phyloP scores from a whole-genome alignment of 169 alveolate species.

The Plasmodium coatneyi region DNA sequence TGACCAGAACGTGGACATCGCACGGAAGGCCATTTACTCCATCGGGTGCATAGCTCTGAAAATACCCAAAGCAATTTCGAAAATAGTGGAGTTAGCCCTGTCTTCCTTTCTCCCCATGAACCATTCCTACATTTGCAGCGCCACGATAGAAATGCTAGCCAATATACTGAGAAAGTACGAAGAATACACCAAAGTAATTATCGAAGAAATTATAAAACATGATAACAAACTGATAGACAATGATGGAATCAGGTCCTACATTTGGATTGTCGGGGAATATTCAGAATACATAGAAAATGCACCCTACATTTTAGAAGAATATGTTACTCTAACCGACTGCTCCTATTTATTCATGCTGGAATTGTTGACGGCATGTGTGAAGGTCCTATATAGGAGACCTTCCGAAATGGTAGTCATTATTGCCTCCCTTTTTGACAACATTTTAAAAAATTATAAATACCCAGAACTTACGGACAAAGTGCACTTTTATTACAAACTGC shows the following conservation, averaged over 20 bases:
- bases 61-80: conserved; percentile 86
- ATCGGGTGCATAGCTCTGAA: conserved; percentile 92
- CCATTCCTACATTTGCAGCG: conserved; percentile 85
- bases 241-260: conserved; percentile 70
- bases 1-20: conserved; percentile 93
- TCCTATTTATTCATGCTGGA: conserved; percentile 82
- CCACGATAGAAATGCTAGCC: conserved; percentile 87
- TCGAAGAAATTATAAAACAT: conserved; percentile 75
- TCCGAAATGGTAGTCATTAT: conserved; percentile 94
- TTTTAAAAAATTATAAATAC: conserved; percentile 76
- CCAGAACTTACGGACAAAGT: conserved; percentile 76
- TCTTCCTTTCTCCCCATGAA: conserved; percentile 79
- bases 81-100: conserved; percentile 85
- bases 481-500: conserved; percentile 51
- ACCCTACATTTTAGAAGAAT: conserved; percentile 86
- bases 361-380: conserved; percentile 89
- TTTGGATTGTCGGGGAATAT: conserved; percentile 83
- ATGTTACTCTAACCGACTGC: conserved; percentile 83
- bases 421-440: conserved; percentile 84
- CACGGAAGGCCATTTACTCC: conserved; percentile 92
- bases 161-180: conserved; percentile 88
- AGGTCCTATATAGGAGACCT: conserved; percentile 94
- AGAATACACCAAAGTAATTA: conserved; percentile 84
- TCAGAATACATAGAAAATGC: conserved; percentile 84
- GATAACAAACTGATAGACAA: conserved; percentile 70